A percentile compares a stretch with the other conserved stretches of the same genome.
phyloP scores from a whole-genome alignment of 148 eudicot species.

The Camellia japonica region DNA sequence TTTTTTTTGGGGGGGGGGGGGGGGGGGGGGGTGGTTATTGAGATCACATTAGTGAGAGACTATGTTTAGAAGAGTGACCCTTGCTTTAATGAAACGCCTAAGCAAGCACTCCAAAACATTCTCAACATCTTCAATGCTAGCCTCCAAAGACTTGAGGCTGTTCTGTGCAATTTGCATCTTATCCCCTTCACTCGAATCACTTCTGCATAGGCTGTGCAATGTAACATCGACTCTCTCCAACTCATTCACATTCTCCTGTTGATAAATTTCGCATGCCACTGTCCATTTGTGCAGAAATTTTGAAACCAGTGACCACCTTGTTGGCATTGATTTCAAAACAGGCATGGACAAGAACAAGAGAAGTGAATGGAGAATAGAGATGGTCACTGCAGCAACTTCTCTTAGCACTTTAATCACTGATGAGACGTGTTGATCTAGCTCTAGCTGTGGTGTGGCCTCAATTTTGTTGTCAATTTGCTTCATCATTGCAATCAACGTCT shows the following conservation, averaged over 20 bases:
- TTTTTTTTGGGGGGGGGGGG: too few species aligned
- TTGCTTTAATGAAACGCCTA: slow-evolving; percentile 42
- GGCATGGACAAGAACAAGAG: slow-evolving; percentile 30
- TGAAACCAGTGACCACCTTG: slow-evolving; percentile 36
- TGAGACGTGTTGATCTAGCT: slow-evolving; percentile 26
- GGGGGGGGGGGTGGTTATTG: neutral
- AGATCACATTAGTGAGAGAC: slow-evolving; percentile 24
- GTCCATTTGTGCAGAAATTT: slow-evolving; percentile 32
- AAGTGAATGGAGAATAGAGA: slow-evolving; percentile 30
- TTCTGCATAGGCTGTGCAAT: neutral
- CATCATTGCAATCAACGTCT: slow-evolving; percentile 21
- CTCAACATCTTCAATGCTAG: slow-evolving; percentile 34
- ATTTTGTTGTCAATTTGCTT: slow-evolving; percentile 35
- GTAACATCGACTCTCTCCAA: slow-evolving; percentile 26
- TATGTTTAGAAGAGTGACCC: slow-evolving; percentile 51
- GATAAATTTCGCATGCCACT: slow-evolving; percentile 16
- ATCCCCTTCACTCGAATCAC: slow-evolving; percentile 12
- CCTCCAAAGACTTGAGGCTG: slow-evolving; percentile 38
- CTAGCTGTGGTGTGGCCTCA: neutral
- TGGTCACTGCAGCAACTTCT: slow-evolving; percentile 30
- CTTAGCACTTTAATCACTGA: slow-evolving; percentile 36
- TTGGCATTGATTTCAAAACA: slow-evolving; percentile 22
- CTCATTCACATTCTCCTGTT: slow-evolving; percentile 26
- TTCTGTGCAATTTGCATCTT: slow-evolving; percentile 23
- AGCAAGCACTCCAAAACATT: slow-evolving; percentile 41